Evolutionary conservation across 305 asterid genomes (phyloP).

Genomic region (Solanum hybrid): DNA sequence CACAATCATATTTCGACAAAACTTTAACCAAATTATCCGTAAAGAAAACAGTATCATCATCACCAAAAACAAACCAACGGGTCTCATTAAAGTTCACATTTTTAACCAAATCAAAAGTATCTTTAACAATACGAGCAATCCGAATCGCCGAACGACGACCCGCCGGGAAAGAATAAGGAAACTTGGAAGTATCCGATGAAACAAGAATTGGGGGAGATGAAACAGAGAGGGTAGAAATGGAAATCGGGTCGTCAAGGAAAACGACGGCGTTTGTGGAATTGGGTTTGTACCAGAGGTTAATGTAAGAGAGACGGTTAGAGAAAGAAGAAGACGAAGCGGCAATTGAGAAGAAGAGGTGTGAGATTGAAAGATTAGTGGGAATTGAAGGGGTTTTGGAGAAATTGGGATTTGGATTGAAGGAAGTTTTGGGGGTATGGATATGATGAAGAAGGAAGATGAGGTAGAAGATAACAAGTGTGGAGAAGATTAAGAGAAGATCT

Average conservation of each 20-base stretch:
- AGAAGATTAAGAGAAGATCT: slow-evolving; percentile 46
- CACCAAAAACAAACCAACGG: slow-evolving; percentile 67
- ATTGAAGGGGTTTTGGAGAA: slow-evolving; percentile 8
- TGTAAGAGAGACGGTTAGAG: slow-evolving; percentile 40
- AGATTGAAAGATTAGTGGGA: slow-evolving; percentile 18
- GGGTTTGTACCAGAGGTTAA: slow-evolving; percentile 60
- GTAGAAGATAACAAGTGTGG: slow-evolving; percentile 38
- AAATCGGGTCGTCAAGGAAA: slow-evolving; percentile 41
- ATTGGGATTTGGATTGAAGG: slow-evolving; percentile 12
- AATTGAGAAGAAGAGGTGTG: slow-evolving; percentile 48
- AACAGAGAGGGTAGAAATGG: slow-evolving; percentile 10
- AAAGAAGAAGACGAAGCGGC: slow-evolving; percentile 44
- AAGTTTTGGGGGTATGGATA: slow-evolving; percentile 22
- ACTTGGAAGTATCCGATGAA: slow-evolving; percentile 26
- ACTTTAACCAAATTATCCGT: slow-evolving; percentile 47
- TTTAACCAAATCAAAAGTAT: slow-evolving; percentile 28
- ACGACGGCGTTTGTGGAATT: slow-evolving; percentile 46
- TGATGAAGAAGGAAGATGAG: slow-evolving; percentile 32
- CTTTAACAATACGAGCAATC: slow-evolving; percentile 52
- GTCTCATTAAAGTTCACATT: slow-evolving; percentile 20
- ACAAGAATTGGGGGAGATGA: slow-evolving; percentile 33
- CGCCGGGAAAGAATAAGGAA: slow-evolving; percentile 28
- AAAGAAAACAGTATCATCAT: slow-evolving; percentile 66
- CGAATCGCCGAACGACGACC: slow-evolving; percentile 52
- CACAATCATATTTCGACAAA: slow-evolving; percentile 53